Conservation (phyloP, 1,139 yeast genomes). For the Blastobotrys malaysiensis region DNA sequence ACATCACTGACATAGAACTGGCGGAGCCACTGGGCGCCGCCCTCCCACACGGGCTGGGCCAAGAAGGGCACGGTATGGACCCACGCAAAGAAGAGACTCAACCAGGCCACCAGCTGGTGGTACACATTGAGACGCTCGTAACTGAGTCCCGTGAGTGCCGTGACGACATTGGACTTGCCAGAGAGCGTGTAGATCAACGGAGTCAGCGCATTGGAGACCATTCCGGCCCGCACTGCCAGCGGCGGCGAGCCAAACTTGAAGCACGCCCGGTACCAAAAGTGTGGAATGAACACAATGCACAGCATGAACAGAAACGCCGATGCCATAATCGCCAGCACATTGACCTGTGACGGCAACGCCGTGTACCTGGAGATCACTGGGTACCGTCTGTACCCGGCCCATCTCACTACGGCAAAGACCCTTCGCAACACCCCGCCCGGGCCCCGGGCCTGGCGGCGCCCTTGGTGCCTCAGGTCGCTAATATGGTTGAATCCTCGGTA, state of each 20-base stretch:
- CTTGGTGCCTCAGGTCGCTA: constrained; percentile 32
- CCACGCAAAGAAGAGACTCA: constrained; percentile 44
- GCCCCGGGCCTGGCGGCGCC: constrained; percentile 1
- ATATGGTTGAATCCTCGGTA: constrained; percentile 39
- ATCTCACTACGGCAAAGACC: constrained; percentile 40
- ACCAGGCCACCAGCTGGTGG: constrained; percentile 55
- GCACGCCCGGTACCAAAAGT: constrained; percentile 53
- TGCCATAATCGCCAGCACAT: constrained; percentile 40
- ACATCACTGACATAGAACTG: constrained; percentile 16
- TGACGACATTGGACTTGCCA: constrained; percentile 57
- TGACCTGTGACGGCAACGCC: constrained; percentile 51
- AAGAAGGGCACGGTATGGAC: constrained; percentile 54
- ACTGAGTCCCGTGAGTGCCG: constrained; percentile 55
- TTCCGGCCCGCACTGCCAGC: constrained; percentile 54
- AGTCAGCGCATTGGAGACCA: constrained; percentile 47
- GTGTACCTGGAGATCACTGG: constrained; percentile 39
- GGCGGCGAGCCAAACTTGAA: constrained; percentile 62
- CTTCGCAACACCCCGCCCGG: constrained; percentile 4
- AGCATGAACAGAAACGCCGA: constrained; percentile 43
- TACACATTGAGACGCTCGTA: constrained; percentile 54
- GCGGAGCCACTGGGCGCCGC: constrained; percentile 36
- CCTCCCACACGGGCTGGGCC: constrained; percentile 45
- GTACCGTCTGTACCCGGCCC: constrained; percentile 45
- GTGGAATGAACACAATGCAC: constrained; percentile 46
- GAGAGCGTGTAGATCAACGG: constrained; percentile 57